Conservation (phyloP, 148 eudicot genomes). For the Dysphania ambrosioides region DNA sequence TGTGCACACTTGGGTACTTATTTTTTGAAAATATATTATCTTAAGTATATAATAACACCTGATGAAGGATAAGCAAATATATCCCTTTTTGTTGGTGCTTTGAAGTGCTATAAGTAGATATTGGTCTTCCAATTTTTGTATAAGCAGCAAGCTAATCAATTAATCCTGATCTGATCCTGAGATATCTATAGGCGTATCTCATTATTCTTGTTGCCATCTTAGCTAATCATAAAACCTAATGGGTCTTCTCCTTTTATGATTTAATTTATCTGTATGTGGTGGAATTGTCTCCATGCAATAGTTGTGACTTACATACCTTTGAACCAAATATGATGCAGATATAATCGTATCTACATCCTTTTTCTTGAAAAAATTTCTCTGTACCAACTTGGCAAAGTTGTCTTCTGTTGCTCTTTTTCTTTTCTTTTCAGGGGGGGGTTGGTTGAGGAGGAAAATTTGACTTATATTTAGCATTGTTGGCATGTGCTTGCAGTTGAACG, state of each 20-base stretch:
- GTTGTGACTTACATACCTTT: neutral
- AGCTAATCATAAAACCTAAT: neutral
- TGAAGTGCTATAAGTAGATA: neutral
- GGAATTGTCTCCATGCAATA: neutral
- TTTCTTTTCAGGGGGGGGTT: too few species aligned
- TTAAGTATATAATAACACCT: too few species aligned
- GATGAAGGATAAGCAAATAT: neutral
- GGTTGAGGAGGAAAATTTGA: neutral
- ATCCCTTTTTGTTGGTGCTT: neutral
- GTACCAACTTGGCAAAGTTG: neutral
- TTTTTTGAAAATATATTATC: too few species aligned
- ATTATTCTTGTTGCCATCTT: neutral
- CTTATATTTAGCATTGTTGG: slow-evolving; percentile 17
- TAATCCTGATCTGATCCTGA: neutral
- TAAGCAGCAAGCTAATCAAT: neutral
- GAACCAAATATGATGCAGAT: neutral
- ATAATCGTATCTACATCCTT: neutral
- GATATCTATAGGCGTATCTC: neutral
- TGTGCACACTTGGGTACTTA: too few species aligned
- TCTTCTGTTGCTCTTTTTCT: neutral
- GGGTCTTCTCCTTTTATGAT: too few species aligned
- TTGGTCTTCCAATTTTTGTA: neutral
- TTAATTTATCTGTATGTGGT: too few species aligned
- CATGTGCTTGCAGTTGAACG: slow-evolving; percentile 46
- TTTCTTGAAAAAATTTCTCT: neutral